Conservation (phyloP, 768 basidiomycete species). For the Dioszegia hungarica region DNA sequence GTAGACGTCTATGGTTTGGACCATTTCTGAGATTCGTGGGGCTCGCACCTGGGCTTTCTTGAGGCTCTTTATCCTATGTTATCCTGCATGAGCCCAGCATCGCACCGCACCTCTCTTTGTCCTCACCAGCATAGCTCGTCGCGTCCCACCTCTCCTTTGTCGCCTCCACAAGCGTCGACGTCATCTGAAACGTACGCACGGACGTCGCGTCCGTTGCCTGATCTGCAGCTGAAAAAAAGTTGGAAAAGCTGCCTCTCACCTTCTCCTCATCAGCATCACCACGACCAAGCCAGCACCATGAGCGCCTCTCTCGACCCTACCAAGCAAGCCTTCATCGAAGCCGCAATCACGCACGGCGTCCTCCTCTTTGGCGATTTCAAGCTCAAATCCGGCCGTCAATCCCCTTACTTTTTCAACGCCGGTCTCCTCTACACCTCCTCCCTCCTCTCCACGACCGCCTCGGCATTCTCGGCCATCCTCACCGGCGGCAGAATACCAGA, state of each 20-base stretch:
- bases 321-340: conserved; percentile 49
- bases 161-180: background rate
- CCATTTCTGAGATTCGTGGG: too few relatives aligned
- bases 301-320: conserved; percentile 30
- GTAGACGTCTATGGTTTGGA: conserved; percentile 9
- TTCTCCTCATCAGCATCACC: background rate
- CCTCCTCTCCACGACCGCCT: conserved; percentile 68
- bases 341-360: conserved; percentile 46
- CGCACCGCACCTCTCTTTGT: background rate
- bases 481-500: conserved; percentile 54
- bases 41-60: too few relatives aligned
- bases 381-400: conserved; percentile 92
- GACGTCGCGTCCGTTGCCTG: background rate
- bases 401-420: conserved; percentile 97
- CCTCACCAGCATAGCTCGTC: too few relatives aligned
- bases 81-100: background rate
- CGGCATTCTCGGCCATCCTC: conserved; percentile 80
- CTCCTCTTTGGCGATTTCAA: conserved; percentile 77
- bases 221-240: background rate
- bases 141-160: background rate
- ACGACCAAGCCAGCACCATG: background rate
- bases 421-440: conserved; percentile 79
- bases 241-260: background rate
- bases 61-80: too few relatives aligned
- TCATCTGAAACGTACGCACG: background rate